Evolutionary conservation across 2,329 filamentous ascomycete species (phyloP), one percentile per base, ranked within the genome.

Genomic region (Ascochyta viciae-villosae): DNA sequence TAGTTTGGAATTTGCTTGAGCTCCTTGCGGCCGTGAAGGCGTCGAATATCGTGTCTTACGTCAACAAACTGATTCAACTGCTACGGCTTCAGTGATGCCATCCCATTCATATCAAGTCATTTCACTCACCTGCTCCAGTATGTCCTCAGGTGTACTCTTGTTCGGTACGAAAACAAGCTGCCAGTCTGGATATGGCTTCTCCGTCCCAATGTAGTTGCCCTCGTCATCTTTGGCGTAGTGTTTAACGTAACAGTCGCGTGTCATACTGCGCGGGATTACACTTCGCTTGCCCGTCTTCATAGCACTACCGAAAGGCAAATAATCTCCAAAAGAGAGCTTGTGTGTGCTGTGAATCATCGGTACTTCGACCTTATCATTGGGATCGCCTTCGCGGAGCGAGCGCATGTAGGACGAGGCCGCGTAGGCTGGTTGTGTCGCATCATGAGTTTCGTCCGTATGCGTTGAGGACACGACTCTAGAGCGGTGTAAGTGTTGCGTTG

Each of bases 151-250:
- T 15, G 49, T 53, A 13, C 54, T 49, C 23, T 57, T 49, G 24
- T 44, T 53, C 15, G 44, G 54, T 29, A 57, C 54, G 22, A 53
- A 53, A 1, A 57, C 54, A 4, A 57, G 49, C 16, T 51, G 39
- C 16, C 26, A 27, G n/a, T 57, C 54, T 16, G 54, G 35, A 24
- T 49, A 52, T 6, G 54, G 54, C 24, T 31, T 49, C 44, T 52
- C 54, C 15, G 54, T 57, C 5, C 54, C 49, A 16, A 57, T 51
- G 35, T 49, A 57, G 4, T 42, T 50, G 7, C 54, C 54, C n/a
- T 57, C 49, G 22, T 49, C 49, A 13, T 57, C 49, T 42, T 53
- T 57, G 13, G 49, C 54, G 24, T 53, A 57, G 16, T 57, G 49
- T 27, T 57, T 57, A 34, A 57, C 31, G 24, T 57, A 45, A 39